Evolutionary conservation across 768 basidiomycete species (phyloP).

Genomic region (Omphalotus guepiniiformis): DNA sequence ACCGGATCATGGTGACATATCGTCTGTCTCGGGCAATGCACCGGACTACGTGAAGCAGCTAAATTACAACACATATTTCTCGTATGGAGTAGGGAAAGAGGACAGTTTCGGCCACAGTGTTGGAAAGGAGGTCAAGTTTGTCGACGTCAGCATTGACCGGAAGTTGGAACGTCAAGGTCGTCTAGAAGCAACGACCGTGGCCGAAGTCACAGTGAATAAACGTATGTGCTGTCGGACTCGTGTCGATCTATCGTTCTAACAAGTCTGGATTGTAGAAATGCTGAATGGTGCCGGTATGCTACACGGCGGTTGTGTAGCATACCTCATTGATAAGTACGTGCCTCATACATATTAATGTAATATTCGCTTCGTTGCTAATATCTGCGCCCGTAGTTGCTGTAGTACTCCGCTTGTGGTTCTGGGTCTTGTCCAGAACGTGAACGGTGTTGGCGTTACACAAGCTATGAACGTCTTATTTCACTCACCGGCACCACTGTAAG

Average conservation of each 20-base stretch:
- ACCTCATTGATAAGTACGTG: slow-evolving; percentile 67
- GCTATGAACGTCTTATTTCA: slow-evolving; percentile 68
- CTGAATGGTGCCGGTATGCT: slow-evolving; percentile 73
- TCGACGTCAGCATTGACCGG: slow-evolving; percentile 51
- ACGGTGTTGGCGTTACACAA: slow-evolving; percentile 75
- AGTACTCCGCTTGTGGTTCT: slow-evolving; percentile 66
- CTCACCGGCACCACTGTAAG: slow-evolving; percentile 61
- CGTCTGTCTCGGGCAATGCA: slow-evolving; percentile 59
- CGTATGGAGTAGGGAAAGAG: slow-evolving; percentile 65
- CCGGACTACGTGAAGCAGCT: slow-evolving; percentile 62
- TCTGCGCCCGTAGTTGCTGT: slow-evolving; percentile 43
- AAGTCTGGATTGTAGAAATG: slow-evolving; percentile 45
- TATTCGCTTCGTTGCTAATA: background rate
- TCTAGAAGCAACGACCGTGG: slow-evolving; percentile 56
- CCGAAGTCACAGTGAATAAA: slow-evolving; percentile 60
- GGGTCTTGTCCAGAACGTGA: slow-evolving; percentile 53
- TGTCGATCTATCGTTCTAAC: background rate
- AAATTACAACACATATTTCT: slow-evolving; percentile 60
- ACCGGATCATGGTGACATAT: slow-evolving; percentile 54
- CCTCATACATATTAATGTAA: background rate
- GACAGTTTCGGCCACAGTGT: slow-evolving; percentile 60
- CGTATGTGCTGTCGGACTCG: slow-evolving; percentile 40
- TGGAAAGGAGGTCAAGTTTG: slow-evolving; percentile 56
- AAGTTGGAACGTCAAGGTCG: slow-evolving; percentile 44
- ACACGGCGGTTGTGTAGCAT: slow-evolving; percentile 72